Percentiles rank a stretch among this genome's conserved stretches.
Conservation (phyloP, 352 stramenopile species). For the Aphanomyces euteiches region DNA sequence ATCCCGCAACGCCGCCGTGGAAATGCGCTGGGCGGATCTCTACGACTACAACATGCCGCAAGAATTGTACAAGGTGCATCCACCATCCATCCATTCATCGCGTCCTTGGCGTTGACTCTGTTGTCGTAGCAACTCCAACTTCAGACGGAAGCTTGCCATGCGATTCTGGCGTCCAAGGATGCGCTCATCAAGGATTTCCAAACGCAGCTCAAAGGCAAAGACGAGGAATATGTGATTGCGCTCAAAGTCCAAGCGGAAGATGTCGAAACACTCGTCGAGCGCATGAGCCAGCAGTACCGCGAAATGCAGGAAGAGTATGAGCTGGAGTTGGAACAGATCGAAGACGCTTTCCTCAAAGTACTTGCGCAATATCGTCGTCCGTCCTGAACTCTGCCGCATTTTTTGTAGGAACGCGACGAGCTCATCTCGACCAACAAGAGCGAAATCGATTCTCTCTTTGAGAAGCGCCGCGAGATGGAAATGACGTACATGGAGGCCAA, state of each 20-base stretch:
- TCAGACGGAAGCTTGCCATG: constrained; percentile 82
- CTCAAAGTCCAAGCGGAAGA: constrained; percentile 89
- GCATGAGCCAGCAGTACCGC: constrained; percentile 90
- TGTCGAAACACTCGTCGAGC: constrained; percentile 83
- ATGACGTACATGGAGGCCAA: constrained; percentile 92
- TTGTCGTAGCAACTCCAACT: constrained; percentile 56
- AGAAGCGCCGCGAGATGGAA: constrained; percentile 90
- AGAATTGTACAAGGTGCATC: constrained; percentile 76
- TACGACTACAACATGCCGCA: constrained; percentile 92
- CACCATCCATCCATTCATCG: neutral
- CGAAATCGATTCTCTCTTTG: constrained; percentile 91
- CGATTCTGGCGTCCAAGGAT: constrained; percentile 90
- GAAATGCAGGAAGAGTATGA: constrained; percentile 93
- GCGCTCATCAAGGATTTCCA: constrained; percentile 87
- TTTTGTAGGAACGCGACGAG: constrained; percentile 72
- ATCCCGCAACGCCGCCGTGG: constrained; percentile 89
- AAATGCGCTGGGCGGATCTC: constrained; percentile 90
- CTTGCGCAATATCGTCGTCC: neutral
- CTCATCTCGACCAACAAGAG: constrained; percentile 85
- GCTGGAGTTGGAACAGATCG: constrained; percentile 89
- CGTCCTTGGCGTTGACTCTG: neutral
- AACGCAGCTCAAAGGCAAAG: constrained; percentile 88
- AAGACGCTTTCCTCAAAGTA: constrained; percentile 87
- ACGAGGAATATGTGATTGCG: constrained; percentile 92
- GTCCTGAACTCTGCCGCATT: neutral